Evolutionary conservation across 1,284 basidiomycete genomes (phyloP).

Genomic region (Microbotryum intermedium): DNA sequence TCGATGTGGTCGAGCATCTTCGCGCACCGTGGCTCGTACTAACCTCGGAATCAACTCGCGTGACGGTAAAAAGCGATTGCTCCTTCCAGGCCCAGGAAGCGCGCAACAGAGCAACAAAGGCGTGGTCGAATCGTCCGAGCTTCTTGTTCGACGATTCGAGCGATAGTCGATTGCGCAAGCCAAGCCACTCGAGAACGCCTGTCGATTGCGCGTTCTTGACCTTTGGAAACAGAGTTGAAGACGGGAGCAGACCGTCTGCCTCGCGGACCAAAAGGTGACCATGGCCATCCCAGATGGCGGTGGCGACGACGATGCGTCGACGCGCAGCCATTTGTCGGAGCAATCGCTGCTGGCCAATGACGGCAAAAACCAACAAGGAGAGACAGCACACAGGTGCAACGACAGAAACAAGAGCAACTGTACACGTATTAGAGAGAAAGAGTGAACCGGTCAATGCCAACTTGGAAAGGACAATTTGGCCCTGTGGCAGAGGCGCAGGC

Average conservation of each 20-base stretch:
- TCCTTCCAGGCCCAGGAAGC: slow-evolving; percentile 43
- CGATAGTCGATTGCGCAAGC: slow-evolving; percentile 4
- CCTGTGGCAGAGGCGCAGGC: too few relatives aligned
- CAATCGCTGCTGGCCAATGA: slow-evolving; percentile 37
- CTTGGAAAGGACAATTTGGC: background rate
- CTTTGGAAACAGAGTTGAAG: slow-evolving; percentile 11
- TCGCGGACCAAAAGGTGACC: slow-evolving; percentile 41
- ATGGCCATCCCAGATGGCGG: slow-evolving; percentile 42
- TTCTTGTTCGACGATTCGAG: slow-evolving; percentile 32
- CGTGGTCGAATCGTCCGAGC: slow-evolving; percentile 41
- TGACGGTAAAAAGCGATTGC: too few relatives aligned
- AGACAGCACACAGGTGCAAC: slow-evolving; percentile 43
- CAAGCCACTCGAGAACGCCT: background rate
- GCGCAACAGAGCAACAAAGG: slow-evolving; percentile 42
- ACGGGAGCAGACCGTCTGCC: slow-evolving; percentile 43
- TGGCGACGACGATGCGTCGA: slow-evolving; percentile 43
- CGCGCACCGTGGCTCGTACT: too few relatives aligned
- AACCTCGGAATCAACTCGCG: too few relatives aligned
- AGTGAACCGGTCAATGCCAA: slow-evolving; percentile 24
- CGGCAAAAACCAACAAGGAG: slow-evolving; percentile 39
- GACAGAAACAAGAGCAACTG: slow-evolving; percentile 40
- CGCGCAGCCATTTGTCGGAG: slow-evolving; percentile 36
- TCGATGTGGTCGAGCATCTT: too few relatives aligned
- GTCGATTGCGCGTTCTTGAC: background rate
- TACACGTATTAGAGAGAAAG: background rate